Percentiles rank a stretch among this genome's conserved stretches.
These are phyloP conservation scores for Nicotiana knightiana DNA, from an alignment of 257 asterid species.

Conservation along the genomic window DNA sequence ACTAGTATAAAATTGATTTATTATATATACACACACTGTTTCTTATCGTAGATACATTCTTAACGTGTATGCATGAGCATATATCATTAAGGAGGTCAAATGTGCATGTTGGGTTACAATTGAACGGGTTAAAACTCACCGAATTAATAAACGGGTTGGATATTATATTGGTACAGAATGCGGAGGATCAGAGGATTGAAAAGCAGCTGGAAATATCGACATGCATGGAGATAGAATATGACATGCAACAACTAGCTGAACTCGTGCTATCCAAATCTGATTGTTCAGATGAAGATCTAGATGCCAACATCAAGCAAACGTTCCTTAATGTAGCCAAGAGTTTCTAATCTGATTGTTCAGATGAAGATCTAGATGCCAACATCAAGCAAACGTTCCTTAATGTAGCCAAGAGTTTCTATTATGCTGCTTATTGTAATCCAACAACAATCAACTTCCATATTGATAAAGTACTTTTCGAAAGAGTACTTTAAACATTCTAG, in stretches of 20 bases:
- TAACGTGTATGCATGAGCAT: no score
- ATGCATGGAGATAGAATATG: conserved; percentile 29
- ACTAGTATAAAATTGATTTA: no score
- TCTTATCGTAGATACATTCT: no score
- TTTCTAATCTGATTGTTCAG: background rate
- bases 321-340: conserved; percentile 49
- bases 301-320: conserved; percentile 34
- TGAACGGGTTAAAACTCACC: no score
- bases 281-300: conserved; percentile 24
- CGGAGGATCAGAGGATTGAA: background rate
- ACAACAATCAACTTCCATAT: conserved; percentile 48
- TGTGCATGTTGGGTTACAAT: no score
- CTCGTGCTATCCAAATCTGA: conserved; percentile 32
- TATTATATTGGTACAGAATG: background rate
- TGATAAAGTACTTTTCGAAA: conserved; percentile 60
- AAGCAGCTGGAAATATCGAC: conserved; percentile 16
- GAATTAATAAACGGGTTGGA: background rate
- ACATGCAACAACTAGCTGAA: conserved; percentile 50
- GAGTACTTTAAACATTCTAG: conserved; percentile 25
- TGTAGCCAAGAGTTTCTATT: conserved; percentile 53
- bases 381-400: conserved; percentile 48
- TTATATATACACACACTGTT: no score
- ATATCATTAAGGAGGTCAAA: no score
- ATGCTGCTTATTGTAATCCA: conserved; percentile 45
- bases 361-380: conserved; percentile 27